Conservation (phyloP, 495 filamentous ascomycete genomes). For the Xylaria palmicola region DNA sequence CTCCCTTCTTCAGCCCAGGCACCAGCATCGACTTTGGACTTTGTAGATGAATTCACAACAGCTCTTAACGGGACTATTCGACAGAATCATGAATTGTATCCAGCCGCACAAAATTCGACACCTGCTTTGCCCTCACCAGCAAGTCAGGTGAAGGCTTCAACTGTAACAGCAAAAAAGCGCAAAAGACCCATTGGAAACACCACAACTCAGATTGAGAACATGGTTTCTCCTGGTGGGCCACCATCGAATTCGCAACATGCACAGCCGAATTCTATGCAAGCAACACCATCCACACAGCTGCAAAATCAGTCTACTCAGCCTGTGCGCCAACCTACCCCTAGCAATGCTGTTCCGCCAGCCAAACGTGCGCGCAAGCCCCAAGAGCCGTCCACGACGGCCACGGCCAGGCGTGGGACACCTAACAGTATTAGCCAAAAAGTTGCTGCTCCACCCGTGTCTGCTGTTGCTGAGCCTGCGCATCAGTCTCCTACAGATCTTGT, state of each 20-base stretch:
- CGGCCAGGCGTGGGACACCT: constrained; percentile 24
- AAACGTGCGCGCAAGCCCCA: constrained; percentile 32
- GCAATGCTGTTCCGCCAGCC: constrained; percentile 14
- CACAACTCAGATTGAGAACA: constrained; percentile 2
- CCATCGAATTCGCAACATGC: constrained; percentile 19
- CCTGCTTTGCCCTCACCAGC: constrained; percentile 22
- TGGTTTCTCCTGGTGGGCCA: neutral
- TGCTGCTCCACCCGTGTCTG: constrained; percentile 12
- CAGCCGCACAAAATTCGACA: constrained; percentile 7
- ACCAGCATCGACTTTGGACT: neutral
- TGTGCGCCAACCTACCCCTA: constrained; percentile 3
- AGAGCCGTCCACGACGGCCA: constrained; percentile 23
- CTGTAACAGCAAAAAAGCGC: constrained; percentile 33
- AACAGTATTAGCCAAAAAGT: constrained; percentile 26
- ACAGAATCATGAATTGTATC: constrained; percentile 12
- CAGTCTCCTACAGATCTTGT: constrained; percentile 18
- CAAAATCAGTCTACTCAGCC: constrained; percentile 12
- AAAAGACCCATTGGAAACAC: constrained; percentile 27
- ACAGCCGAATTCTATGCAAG: constrained; percentile 17
- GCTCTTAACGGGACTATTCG: constrained; percentile 1
- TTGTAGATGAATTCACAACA: constrained; percentile 4
- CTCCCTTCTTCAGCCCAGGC: neutral
- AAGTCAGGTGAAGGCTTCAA: constrained; percentile 29
- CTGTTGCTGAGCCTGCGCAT: constrained; percentile 15
- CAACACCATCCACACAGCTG: constrained; percentile 18